Percentiles rank a stretch among this genome's conserved stretches.
These are phyloP conservation scores for Exophiala sp. DNA, from an alignment of 2,329 filamentous ascomycete species.

Conservation along the genomic window DNA sequence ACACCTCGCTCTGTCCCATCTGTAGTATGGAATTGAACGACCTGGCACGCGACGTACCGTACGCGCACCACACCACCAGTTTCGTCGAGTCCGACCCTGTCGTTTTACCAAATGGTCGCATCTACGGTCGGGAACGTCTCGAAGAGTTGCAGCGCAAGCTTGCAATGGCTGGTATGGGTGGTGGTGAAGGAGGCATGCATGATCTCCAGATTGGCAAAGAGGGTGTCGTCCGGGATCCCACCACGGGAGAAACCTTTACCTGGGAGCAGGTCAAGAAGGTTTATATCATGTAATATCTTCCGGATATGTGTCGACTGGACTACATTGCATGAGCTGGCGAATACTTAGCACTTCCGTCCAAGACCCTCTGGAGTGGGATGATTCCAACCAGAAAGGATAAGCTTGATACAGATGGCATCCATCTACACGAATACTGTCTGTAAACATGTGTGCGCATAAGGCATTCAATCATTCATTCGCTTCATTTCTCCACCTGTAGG, in stretches of 20 bases:
- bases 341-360: too few relatives aligned
- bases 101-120: slow-evolving; percentile 77
- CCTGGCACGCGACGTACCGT: slow-evolving; percentile 79
- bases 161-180: slow-evolving; percentile 27
- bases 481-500: too few relatives aligned
- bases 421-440: too few relatives aligned
- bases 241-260: slow-evolving; percentile 63
- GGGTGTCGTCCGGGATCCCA: slow-evolving; percentile 69
- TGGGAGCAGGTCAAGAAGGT: slow-evolving; percentile 70
- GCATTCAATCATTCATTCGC: neutral
- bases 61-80: slow-evolving; percentile 91
- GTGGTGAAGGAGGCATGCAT: slow-evolving; percentile 5
- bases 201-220: slow-evolving; percentile 30
- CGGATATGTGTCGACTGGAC: too few relatives aligned
- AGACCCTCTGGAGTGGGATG: too few relatives aligned
- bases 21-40: slow-evolving; percentile 94
- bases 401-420: neutral
- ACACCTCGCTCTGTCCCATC: slow-evolving; percentile 79
- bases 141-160: slow-evolving; percentile 73
- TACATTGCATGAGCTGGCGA: too few relatives aligned
- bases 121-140: slow-evolving; percentile 72
- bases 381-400: too few relatives aligned
- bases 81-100: slow-evolving; percentile 83
- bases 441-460: neutral
- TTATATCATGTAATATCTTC: slow-evolving; percentile 80